Base-by-base conservation (phyloP, 345 rosid species). In the Cardamine resedifolia region DNA sequence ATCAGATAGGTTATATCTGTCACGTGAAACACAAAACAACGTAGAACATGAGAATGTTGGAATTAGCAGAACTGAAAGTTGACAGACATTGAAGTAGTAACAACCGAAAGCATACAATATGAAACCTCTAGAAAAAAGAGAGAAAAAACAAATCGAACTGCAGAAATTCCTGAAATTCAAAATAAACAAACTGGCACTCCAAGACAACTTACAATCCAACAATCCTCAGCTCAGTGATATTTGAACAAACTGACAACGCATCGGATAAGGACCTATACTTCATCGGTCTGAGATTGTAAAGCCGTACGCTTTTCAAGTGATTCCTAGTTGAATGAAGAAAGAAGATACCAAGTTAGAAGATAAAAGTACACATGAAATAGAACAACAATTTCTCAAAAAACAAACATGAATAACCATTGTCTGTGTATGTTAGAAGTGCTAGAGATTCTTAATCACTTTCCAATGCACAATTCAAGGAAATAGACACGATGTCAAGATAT, bases 191-290 rank as follows among this genome's bases (percentile, higher is more conserved):
- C 58, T 24, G 30, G 36, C 33, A 38, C 67, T 27, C 61, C 16
- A 68, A 58, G 67, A 65, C 26, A 77, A 86, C 97, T 85, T 85
- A 90, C 97, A 90, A 83, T 85, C 97, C 92, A 77, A 88, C 88
- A 57, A 90, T 84, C 73, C 83, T 93, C 63, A 90, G 85, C 73
- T 90, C 92, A 47, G 84, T 77, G 45, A 90, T 83, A 61, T 84
- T 82, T 19, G 84, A 81, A 71, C 97, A 88, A 18, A 85, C 87
- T 47, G 92, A 79, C 63, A 90, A 75, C 30, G 89, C 89, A 68
- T 52, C 58, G 45, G 78, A 80, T n/a, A 89, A 86, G 24, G 94
- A 77, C 14, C 77, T 61, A 60, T 79, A 77, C 53, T 86, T 90
- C 77, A 84, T 78, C 66, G 88, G 85, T 71, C 84, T 93, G 71